Evolutionary conservation across 208 protist species (phyloP), one percentile per base, ranked within the genome.

Genomic region (Leishmania lainsoni): DNA sequence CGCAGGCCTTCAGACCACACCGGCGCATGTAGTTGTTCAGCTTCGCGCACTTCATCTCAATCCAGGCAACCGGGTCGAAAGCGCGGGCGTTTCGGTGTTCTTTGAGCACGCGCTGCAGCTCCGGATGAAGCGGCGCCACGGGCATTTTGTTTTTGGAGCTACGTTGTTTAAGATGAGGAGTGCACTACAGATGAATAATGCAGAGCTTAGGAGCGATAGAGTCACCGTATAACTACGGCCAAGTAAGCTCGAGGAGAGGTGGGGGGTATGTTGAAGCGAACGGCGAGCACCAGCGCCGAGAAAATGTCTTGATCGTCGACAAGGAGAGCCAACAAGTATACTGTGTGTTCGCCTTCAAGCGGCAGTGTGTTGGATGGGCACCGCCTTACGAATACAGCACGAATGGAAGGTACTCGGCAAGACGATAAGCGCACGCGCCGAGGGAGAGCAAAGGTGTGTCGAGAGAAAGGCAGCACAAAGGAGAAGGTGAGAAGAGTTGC

Each of bases 1-100:
- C 92, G 74, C 91, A 98, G 71, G 86, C 96, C 83, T 96, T 97
- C 22, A 98, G 88, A 12, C 95, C 93, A 81, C 85, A 91, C 26
- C 86, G 79, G 1, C 45, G 70, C 93, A 98, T 98, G 86, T 99
- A 99, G n/a, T 94, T 90, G 81, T 99, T 99, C 8, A 99, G 87
- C 59, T 92, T 96, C 10, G 72, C 79, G 45, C 89, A 93, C 87
- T 99, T 99, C 51, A 78, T 80, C 45, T 95, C 90, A 63, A 97
- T 86, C 97, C 97, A 99, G 76, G 86, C 81, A 0, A 42, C 42
- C 65, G 93, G 84, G 74, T 97, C 88, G 83, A 99, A 99, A 39
- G 77, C 77, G 58, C 95, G 88, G 72, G 89, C 32, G 17, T 54
- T 82, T 52, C 97, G 93, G 70, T 96, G 91, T 78, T 91, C 90